Percentiles rank a stretch among this genome's conserved stretches.
Conservation (phyloP, 345 rosid genomes). For the Salix purpurea region DNA sequence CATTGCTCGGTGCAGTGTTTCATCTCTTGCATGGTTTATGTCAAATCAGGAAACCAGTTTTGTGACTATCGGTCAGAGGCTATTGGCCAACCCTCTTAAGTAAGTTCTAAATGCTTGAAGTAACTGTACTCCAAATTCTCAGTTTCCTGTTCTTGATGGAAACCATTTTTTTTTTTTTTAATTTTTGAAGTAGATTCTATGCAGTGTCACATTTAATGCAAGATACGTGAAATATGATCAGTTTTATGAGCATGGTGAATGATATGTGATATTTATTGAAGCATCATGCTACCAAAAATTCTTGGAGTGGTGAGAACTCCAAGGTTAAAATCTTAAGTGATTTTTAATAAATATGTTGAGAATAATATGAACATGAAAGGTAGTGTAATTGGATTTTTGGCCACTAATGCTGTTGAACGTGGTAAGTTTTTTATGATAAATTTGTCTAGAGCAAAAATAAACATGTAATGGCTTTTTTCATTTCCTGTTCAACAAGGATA, state of each 20-base stretch:
- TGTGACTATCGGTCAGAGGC: conserved; percentile 95
- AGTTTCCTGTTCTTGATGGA: not conserved
- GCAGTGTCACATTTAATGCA: not conserved
- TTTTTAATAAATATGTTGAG: not conserved
- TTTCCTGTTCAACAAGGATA: not conserved
- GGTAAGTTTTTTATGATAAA: not conserved
- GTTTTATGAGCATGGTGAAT: not conserved
- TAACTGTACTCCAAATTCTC: not conserved
- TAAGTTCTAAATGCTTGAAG: conserved; percentile 34
- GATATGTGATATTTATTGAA: not conserved
- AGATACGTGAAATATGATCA: not conserved
- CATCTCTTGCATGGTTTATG: conserved; percentile 99
- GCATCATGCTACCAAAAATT: not conserved
- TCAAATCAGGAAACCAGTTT: conserved; percentile 99
- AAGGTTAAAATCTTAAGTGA: not conserved
- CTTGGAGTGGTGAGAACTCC: not conserved
- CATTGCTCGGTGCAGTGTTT: conserved; percentile 60
- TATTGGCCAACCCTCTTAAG: conserved; percentile 93
- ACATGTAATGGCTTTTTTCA: no score
- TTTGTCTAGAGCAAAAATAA: no score
- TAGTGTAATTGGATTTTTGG: not conserved
- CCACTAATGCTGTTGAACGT: not conserved
- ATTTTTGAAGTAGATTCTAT: not conserved
- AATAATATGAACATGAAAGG: not conserved
- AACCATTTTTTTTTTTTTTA: no score